These are phyloP conservation scores for Lipomyces kockii DNA, from an alignment of 805 yeast genomes.

Conservation along the genomic window DNA sequence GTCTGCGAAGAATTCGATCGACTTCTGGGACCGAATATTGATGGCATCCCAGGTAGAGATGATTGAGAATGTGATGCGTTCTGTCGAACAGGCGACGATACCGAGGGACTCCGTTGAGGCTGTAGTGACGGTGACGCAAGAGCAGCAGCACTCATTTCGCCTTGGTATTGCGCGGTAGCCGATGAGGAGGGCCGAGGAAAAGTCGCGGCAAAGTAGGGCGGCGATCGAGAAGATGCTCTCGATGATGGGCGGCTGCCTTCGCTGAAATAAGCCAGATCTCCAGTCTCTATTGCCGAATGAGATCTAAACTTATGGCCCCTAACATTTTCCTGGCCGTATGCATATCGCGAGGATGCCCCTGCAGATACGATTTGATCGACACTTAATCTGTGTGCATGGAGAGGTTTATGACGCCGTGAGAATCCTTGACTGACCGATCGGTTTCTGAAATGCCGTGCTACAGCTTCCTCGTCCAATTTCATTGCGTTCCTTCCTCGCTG, in stretches of 20 bases:
- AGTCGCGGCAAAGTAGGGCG: not conserved
- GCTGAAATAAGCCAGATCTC: slow-evolving; percentile 16
- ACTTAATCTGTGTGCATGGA: slow-evolving; percentile 7
- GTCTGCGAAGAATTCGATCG: slow-evolving; percentile 7
- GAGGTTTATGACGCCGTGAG: slow-evolving; percentile 5
- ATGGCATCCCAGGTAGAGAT: not conserved
- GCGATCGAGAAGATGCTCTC: not conserved
- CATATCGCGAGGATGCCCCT: not conserved
- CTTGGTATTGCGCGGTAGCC: not conserved
- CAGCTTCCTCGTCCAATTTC: slow-evolving; percentile 13
- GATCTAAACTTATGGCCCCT: slow-evolving; percentile 2
- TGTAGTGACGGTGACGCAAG: not conserved
- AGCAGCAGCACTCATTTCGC: not conserved
- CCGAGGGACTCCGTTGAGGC: not conserved
- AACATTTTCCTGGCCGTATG: not conserved
- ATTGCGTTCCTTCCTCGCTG: slow-evolving; percentile 26
- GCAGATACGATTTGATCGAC: not conserved
- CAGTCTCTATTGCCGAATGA: not conserved
- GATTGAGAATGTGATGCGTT: not conserved
- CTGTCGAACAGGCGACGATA: not conserved
- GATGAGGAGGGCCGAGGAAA: not conserved
- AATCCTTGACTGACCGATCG: slow-evolving; percentile 24
- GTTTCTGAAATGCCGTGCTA: slow-evolving; percentile 10
- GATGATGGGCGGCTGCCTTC: slow-evolving; percentile 9
- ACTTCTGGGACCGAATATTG: not conserved